A percentile compares a stretch with the other conserved stretches of the same genome.
Conservation (phyloP, 306 rosid species). For the Fragaria ananassa region DNA sequence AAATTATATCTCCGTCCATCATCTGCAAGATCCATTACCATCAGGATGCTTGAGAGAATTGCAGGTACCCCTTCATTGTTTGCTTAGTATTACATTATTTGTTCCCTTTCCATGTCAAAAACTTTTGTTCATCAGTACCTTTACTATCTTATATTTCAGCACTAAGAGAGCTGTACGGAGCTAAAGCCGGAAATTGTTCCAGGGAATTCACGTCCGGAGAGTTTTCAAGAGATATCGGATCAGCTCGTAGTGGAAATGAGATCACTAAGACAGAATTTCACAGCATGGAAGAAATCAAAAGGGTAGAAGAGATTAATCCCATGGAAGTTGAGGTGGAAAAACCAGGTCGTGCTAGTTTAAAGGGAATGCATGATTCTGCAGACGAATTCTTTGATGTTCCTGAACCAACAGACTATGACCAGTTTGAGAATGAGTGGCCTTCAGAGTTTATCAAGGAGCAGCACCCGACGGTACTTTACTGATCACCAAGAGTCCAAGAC, state of each 20-base stretch:
- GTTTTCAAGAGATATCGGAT: conserved; percentile 36
- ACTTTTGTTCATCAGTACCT: background rate
- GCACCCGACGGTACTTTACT: conserved; percentile 38
- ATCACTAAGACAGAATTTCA: conserved; percentile 42
- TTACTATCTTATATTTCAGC: conserved; percentile 41
- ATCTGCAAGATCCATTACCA: conserved; percentile 58
- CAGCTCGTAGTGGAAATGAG: conserved; percentile 34
- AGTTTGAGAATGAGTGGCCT: conserved; percentile 56
- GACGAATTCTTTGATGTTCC: conserved; percentile 87
- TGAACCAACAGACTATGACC: conserved; percentile 54
- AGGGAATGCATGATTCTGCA: conserved; percentile 59
- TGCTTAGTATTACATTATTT: conserved; percentile 4
- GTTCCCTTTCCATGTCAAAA: background rate
- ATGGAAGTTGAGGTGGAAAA: conserved; percentile 37
- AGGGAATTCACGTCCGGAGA: conserved; percentile 44
- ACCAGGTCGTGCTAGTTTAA: conserved; percentile 49
- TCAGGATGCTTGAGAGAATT: conserved; percentile 74
- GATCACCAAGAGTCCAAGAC: conserved; percentile 7
- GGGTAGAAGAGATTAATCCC: conserved; percentile 33
- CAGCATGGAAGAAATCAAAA: conserved; percentile 24
- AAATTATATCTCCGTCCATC: conserved; percentile 61
- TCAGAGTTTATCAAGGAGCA: conserved; percentile 38
- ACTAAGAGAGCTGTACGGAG: conserved; percentile 59
- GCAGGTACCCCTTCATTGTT: conserved; percentile 50
- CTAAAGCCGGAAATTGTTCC: conserved; percentile 40